A percentile compares a stretch with the other conserved stretches of the same genome.
Evolutionary conservation across 345 rosid genomes (phyloP).

Genomic region (Anastatica hierochuntica): DNA sequence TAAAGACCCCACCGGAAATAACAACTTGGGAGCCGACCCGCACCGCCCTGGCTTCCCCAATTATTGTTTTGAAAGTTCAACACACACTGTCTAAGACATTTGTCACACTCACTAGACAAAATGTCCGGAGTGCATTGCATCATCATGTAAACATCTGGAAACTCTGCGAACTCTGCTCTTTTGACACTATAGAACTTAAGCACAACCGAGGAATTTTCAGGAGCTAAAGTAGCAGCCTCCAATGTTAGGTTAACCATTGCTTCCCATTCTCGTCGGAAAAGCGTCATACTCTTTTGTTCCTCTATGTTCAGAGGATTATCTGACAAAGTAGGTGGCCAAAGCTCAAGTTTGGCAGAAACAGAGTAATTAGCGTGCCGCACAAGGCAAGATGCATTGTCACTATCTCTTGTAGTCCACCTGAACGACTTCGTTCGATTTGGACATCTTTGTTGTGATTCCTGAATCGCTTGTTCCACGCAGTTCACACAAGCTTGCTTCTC

Average conservation of each 20-base stretch:
- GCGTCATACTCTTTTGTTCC: background rate
- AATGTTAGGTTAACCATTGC: background rate
- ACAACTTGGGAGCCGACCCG: constrained; percentile 30
- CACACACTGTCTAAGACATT: constrained; percentile 19
- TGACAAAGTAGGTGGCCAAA: background rate
- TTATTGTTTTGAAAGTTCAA: constrained; percentile 13
- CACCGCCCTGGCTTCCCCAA: constrained; percentile 31
- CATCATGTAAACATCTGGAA: constrained; percentile 18
- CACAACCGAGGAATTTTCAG: constrained; percentile 11
- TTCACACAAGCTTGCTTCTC: background rate
- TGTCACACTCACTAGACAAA: constrained; percentile 14
- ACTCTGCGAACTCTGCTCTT: background rate
- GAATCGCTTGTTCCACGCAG: constrained; percentile 14
- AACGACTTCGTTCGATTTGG: background rate
- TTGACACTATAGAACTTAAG: constrained; percentile 27
- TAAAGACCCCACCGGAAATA: constrained; percentile 37
- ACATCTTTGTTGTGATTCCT: background rate
- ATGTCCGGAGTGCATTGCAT: constrained; percentile 48
- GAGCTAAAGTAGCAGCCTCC: background rate
- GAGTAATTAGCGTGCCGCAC: background rate
- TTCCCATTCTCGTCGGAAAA: constrained; percentile 5
- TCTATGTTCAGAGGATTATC: background rate
- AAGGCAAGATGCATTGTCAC: constrained; percentile 12
- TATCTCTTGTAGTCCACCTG: constrained; percentile 10
- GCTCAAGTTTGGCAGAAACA: background rate